Percentiles rank a stretch among this genome's conserved stretches.
Evolutionary conservation across 2,329 filamentous ascomycete genomes (phyloP).

Genomic region (Arthrocladium fulminans): DNA sequence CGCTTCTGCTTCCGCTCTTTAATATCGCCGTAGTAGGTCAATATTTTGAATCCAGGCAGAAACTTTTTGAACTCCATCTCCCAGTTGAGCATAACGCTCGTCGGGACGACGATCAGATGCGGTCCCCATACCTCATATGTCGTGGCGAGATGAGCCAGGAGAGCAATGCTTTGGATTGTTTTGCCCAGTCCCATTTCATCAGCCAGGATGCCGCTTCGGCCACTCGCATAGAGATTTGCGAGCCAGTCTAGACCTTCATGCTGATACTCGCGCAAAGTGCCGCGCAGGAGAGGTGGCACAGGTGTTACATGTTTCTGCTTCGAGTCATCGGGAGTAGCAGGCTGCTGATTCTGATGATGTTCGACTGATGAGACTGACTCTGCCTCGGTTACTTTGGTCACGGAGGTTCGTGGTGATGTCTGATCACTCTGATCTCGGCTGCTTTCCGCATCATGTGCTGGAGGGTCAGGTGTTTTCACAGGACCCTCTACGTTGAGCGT

Average conservation of each 20-base stretch:
- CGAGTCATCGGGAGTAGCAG: constrained; percentile 17
- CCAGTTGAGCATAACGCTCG: constrained; percentile 98
- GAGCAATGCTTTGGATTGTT: constrained; percentile 93
- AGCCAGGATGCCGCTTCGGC: constrained; percentile 90
- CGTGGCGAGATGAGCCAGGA: constrained; percentile 86
- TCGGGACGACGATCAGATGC: constrained; percentile 91
- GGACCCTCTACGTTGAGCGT: not conserved
- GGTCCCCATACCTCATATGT: constrained; percentile 89
- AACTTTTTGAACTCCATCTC: constrained; percentile 99
- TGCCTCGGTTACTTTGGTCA: constrained; percentile 37
- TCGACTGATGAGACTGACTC: constrained; percentile 36
- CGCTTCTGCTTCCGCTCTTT: constrained; percentile 89
- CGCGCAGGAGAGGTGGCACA: constrained; percentile 67
- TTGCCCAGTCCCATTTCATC: constrained; percentile 99
- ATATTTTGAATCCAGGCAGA: constrained; percentile 93
- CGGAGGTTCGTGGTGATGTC: constrained; percentile 35
- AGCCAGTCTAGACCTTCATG: constrained; percentile 97
- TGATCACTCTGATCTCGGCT: constrained; percentile 29
- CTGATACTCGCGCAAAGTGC: constrained; percentile 88
- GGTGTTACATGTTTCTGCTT: constrained; percentile 23
- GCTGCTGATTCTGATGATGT: constrained; percentile 14
- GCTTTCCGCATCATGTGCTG: not conserved
- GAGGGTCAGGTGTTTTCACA: not conserved
- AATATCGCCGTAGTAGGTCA: constrained; percentile 91
- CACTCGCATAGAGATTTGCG: constrained; percentile 80